phyloP scores from a whole-genome alignment of 192 early-diverging fungal species.

The Coemansia sp. region DNA sequence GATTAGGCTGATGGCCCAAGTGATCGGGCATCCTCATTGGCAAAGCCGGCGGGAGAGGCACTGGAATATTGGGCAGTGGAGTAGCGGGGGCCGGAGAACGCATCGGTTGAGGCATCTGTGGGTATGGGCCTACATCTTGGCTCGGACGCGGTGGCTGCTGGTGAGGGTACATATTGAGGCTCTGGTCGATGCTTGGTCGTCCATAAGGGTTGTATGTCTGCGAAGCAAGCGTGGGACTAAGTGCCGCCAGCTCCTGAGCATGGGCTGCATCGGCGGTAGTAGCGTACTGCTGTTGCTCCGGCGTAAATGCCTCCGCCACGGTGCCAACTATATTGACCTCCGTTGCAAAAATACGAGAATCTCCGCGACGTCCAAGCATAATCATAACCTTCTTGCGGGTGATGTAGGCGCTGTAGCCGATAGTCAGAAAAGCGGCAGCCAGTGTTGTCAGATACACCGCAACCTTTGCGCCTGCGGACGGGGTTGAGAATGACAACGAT shows the following conservation, averaged over 20 bases:
- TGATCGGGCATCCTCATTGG: not conserved
- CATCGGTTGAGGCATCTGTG: not conserved
- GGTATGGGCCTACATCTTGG: not conserved
- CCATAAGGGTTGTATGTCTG: constrained; percentile 5
- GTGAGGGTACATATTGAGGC: not conserved
- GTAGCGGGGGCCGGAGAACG: constrained; percentile 1
- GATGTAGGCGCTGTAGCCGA: constrained; percentile 31
- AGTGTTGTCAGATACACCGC: constrained; percentile 36
- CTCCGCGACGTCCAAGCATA: constrained; percentile 10
- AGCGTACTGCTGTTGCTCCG: constrained; percentile 27
- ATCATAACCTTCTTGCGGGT: constrained; percentile 12
- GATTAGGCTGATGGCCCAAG: not conserved
- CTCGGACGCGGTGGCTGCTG: not conserved
- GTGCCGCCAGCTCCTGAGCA: constrained; percentile 1
- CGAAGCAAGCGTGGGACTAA: constrained; percentile 7
- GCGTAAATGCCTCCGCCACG: constrained; percentile 30
- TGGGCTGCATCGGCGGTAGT: not conserved
- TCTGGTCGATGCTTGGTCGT: not conserved
- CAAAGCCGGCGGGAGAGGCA: not conserved
- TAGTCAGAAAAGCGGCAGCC: constrained; percentile 22
- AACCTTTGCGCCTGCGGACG: constrained; percentile 17
- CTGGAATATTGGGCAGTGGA: not conserved
- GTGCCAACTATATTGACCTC: constrained; percentile 18
- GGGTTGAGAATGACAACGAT: constrained; percentile 29
- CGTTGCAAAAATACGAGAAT: not conserved